Evolutionary conservation across 345 rosid species (phyloP).

Genomic region (Eucalyptus grandis): DNA sequence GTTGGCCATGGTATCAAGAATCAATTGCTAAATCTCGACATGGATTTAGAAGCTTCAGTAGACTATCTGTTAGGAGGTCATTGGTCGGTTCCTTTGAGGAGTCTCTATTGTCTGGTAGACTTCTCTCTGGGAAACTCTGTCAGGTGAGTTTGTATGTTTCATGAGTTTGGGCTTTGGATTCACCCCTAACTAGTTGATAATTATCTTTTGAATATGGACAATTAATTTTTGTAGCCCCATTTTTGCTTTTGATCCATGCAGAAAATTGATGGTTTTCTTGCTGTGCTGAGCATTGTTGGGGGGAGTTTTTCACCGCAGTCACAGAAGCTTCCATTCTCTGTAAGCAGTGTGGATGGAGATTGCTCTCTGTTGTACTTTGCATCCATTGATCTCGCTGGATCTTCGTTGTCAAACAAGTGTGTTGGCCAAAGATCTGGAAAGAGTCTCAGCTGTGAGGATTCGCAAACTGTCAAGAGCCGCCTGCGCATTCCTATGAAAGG

Average conservation of each 20-base stretch:
- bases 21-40: conserved; percentile 32
- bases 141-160: conserved; percentile 32
- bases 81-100: conserved; percentile 98
- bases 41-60: conserved; percentile 53
- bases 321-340: conserved; percentile 90
- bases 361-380: conserved; percentile 68
- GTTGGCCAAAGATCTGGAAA: conserved; percentile 42
- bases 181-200: background rate
- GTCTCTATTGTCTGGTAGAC: conserved; percentile 80
- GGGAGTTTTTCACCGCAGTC: conserved; percentile 82
- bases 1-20: conserved; percentile 27
- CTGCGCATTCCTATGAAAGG: conserved; percentile 88
- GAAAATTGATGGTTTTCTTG: conserved; percentile 90
- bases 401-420: conserved; percentile 36
- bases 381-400: conserved; percentile 67
- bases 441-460: conserved; percentile 41
- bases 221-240: background rate
- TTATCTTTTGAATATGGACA: background rate
- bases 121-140: conserved; percentile 45
- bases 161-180: background rate
- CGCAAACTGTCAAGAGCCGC: conserved; percentile 52
- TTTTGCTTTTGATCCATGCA: conserved; percentile 6
- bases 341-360: conserved; percentile 85
- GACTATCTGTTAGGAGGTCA: conserved; percentile 69
- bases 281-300: conserved; percentile 85